phyloP scores from a whole-genome alignment of 495 filamentous ascomycete genomes.

The Hyaloscypha bicolor region DNA sequence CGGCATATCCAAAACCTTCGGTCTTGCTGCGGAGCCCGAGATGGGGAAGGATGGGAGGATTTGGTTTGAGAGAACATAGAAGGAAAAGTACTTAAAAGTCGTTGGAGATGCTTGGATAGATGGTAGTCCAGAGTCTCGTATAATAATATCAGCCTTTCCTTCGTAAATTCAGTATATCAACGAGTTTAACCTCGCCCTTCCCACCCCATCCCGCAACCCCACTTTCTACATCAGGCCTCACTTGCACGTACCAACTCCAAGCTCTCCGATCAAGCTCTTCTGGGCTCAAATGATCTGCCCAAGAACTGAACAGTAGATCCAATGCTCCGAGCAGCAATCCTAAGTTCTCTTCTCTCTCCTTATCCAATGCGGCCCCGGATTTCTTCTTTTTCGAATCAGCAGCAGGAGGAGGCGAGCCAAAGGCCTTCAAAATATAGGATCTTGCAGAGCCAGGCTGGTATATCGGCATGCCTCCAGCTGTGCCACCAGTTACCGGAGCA shows the following conservation, averaged over 20 bases:
- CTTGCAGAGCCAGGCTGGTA: conserved; percentile 65
- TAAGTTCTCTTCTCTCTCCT: conserved; percentile 67
- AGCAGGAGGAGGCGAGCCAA: conserved; percentile 47
- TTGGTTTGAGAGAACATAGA: conserved; percentile 25
- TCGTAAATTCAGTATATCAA: conserved; percentile 65
- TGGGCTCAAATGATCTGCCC: conserved; percentile 56
- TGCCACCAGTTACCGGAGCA: conserved; percentile 39
- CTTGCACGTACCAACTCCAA: conserved; percentile 79
- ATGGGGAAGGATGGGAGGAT: conserved; percentile 25
- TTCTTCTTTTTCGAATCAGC: conserved; percentile 35
- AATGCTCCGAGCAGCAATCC: conserved; percentile 65
- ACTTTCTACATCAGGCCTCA: conserved; percentile 70
- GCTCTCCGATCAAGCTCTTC: conserved; percentile 72
- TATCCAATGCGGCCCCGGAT: conserved; percentile 44
- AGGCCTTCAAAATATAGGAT: conserved; percentile 62
- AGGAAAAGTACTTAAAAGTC: background rate
- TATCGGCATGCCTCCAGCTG: conserved; percentile 53
- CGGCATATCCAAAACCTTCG: conserved; percentile 11
- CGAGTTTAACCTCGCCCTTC: conserved; percentile 68
- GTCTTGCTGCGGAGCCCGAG: conserved; percentile 14
- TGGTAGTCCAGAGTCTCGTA: background rate
- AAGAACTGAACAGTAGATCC: conserved; percentile 69
- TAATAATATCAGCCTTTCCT: conserved; percentile 35
- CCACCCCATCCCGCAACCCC: conserved; percentile 81
- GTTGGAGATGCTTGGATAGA: background rate